Conservation (phyloP, 352 stramenopile species). For the Phytophthora pisi region DNA sequence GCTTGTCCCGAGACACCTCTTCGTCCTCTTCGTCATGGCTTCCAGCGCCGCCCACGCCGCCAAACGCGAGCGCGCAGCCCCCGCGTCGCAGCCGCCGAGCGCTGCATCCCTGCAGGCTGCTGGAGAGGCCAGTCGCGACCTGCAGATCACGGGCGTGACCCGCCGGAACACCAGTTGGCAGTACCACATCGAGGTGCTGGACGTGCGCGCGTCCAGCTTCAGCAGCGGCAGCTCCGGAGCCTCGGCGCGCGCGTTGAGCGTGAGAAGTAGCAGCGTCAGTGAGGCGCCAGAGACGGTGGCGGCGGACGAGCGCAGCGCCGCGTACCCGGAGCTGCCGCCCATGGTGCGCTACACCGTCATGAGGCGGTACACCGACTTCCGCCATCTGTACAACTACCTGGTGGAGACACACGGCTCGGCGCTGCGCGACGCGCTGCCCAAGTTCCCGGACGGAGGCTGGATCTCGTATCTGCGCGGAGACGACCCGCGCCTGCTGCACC, state of each 20-base stretch:
- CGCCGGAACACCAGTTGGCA: conserved; percentile 71
- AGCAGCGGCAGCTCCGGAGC: conserved; percentile 19
- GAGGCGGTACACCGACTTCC: conserved; percentile 82
- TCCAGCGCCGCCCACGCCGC: conserved; percentile 11
- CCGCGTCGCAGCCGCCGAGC: conserved; percentile 10
- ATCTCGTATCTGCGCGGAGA: conserved; percentile 79
- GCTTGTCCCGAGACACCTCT: neutral
- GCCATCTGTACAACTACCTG: conserved; percentile 64
- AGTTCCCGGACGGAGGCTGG: conserved; percentile 72
- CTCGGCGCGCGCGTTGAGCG: neutral
- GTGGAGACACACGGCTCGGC: conserved; percentile 51
- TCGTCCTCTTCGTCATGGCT: conserved; percentile 12
- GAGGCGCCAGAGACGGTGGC: neutral
- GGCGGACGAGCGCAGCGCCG: conserved; percentile 16
- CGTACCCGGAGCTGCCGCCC: conserved; percentile 57
- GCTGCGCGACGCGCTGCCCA: conserved; percentile 54
- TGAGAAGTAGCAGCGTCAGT: neutral
- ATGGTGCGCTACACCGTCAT: conserved; percentile 84
- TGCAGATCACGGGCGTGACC: conserved; percentile 77
- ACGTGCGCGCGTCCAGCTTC: conserved; percentile 49
- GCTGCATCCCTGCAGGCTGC: conserved; percentile 14
- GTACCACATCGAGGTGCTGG: conserved; percentile 84
- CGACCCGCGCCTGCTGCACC: conserved; percentile 73
- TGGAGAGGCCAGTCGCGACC: conserved; percentile 49
- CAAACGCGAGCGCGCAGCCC: conserved; percentile 22